phyloP scores from a whole-genome alignment of 2,329 filamentous ascomycete genomes.

The Cytospora schulzeri region DNA sequence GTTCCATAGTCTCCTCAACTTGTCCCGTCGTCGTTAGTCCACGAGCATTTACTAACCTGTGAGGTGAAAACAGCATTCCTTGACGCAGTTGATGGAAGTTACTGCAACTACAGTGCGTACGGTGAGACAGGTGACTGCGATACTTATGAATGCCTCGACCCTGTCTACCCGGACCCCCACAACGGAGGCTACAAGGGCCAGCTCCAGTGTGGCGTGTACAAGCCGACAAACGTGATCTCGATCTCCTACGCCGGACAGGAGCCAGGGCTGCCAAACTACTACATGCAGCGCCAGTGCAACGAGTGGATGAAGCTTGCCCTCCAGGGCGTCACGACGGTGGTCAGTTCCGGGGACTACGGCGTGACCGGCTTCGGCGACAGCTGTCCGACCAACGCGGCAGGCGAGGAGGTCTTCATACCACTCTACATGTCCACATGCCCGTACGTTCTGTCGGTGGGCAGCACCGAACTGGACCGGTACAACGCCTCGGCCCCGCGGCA shows the following conservation, averaged over 20 bases:
- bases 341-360: slow-evolving; percentile 52
- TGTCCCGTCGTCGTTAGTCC: not conserved
- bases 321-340: slow-evolving; percentile 49
- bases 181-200: slow-evolving; percentile 49
- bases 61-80: slow-evolving; percentile 39
- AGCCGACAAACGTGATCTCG: slow-evolving; percentile 56
- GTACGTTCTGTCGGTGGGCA: slow-evolving; percentile 38
- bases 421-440: slow-evolving; percentile 53
- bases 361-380: slow-evolving; percentile 36
- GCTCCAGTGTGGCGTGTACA: slow-evolving; percentile 38
- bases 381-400: slow-evolving; percentile 38
- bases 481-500: slow-evolving; percentile 14
- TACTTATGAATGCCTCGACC: slow-evolving; percentile 47
- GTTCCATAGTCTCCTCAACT: not conserved
- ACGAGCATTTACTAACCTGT: not conserved
- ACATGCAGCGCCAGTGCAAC: slow-evolving; percentile 54
- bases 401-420: slow-evolving; percentile 46
- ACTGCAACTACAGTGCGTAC: slow-evolving; percentile 48
- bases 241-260: slow-evolving; percentile 60
- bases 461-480: slow-evolving; percentile 27
- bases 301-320: slow-evolving; percentile 56
- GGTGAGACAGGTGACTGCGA: slow-evolving; percentile 46
- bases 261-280: slow-evolving; percentile 53
- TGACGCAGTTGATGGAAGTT: slow-evolving; percentile 50
- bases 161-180: slow-evolving; percentile 48